Base-by-base conservation (phyloP, 2,329 filamentous ascomycete species). In the Raffaelea deltoideospora region DNA sequence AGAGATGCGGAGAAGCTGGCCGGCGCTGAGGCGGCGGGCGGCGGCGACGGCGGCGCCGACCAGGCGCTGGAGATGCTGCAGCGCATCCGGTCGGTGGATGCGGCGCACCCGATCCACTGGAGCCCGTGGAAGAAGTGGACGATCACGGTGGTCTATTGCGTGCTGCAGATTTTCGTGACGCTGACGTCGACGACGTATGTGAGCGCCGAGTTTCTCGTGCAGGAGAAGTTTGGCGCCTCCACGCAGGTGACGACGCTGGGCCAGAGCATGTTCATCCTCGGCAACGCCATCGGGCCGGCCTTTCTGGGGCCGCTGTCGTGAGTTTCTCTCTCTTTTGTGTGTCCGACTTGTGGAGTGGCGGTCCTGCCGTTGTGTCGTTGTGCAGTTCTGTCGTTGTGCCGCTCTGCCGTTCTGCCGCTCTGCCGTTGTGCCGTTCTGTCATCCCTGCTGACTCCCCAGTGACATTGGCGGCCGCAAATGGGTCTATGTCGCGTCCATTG, bases 381-480 rank as follows among this genome's bases (percentile, higher is more conserved):
- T n/a, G n/a, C n/a, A n/a, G n/a, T n/a, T n/a, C n/a, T n/a, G n/a
- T n/a, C n/a, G n/a, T n/a, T n/a, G n/a, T n/a, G n/a, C n/a, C n/a
- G n/a, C n/a, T n/a, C n/a, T n/a, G n/a, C n/a, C n/a, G n/a, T n/a
- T n/a, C n/a, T n/a, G n/a, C n/a, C n/a, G n/a, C n/a, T n/a, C n/a
- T n/a, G n/a, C n/a, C n/a, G n/a, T n/a, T n/a, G n/a, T n/a, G n/a
- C 11, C 4, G 5, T 11, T 21, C 9, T 24, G 9, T 21, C 6
- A 5, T 14, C 17, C 17, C 30, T 10, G n/a, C 31, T 9, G 6
- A 22, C 10, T n/a, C n/a, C n/a, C n/a, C 26, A 37, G 36, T 3
- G 38, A 39, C 17, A 35, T 39, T 23, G 38, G 38, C 15, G 38
- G 38, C 19, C 38, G 38, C 15, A 39, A 39, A 34, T 39, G 38